Evolutionary conservation across 148 eudicot genomes (phyloP), one percentile per base, ranked within the genome.

Genomic region (Linanthus parryae): DNA sequence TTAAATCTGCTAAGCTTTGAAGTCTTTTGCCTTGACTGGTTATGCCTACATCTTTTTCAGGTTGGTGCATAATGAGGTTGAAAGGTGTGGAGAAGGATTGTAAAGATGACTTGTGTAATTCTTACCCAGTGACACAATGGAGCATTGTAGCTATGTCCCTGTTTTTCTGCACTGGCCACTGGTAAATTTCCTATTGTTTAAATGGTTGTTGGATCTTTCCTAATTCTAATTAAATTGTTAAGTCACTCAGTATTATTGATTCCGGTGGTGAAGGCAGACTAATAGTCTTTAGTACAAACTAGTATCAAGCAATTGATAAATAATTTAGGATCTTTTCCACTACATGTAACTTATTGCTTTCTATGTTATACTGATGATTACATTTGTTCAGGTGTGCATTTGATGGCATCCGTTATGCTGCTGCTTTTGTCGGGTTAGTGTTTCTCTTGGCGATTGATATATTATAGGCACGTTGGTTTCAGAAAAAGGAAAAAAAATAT

Each of bases 341-440:
- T n/a, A n/a, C n/a, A n/a, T n/a, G n/a, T n/a, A n/a, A 45, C 1
- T 30, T 21, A 21, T 27, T 53, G 23, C 19, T 11, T 21, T 15
- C 5, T 19, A n/a, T 29, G 16, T 37, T 26, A 18, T n/a, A 5
- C 22, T 23, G 45, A 9, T 10, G 2, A 13, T 11, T 17, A 25
- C 31, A 44, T 45, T 36, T 52, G 7, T 69, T 21, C 54, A 92
- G 99, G 99, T 94, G 99, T 69, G 92, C 99, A 19, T 94, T 94
- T 74, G 99, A 94, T 53, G 99, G 96, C 43, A 91, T 94, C 46
- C 80, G 83, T 44, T 94, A 84, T 67, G 99, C 85, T 65, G 91
- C 96, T 57, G 91, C 99, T 54, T 88, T 94, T 79, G 61, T 84
- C 24, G 99, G 96, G 99, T 92, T 58, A 84, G 85, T 31, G 11